Base-by-base conservation (phyloP, 2,329 filamentous ascomycete species). In the Dactylonectria macrodidyma region DNA sequence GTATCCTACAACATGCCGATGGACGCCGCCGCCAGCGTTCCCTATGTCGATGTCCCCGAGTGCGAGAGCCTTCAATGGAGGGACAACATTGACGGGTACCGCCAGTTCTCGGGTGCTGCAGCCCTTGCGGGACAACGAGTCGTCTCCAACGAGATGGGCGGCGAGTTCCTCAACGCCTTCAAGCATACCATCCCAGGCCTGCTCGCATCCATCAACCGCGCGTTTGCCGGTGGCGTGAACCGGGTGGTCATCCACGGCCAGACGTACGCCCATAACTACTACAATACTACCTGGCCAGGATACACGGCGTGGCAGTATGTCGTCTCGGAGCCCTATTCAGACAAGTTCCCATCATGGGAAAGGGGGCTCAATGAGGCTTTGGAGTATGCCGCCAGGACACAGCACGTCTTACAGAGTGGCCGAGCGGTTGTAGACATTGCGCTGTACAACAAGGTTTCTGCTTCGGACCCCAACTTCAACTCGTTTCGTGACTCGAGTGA, bases 121-220 rank as follows among this genome's bases (percentile, higher is more conserved):
- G 12, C 52, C 7, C 52, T 66, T 2, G 38, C 59, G 1, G 51
- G 55, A 3, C 62, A 59, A 38, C 34, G 51, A 10, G 59, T 66
- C 30, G 54, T 66, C 38, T 62, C 59, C 8, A 66, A 62, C 19
- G 64, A 66, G 38, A 19, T 66, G 52, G 64, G 64, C 3, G 64
- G 59, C 11, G 46, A 47, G 7, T 1, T 10, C 4, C 5, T 44
- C 1, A 12, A 47, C 5, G 47, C 47, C 14, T 62, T 36, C 34
- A 36, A 36, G 22, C 54, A 62, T 9, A 22, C 54, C n/a, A 51
- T 62, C 11, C 46, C 51, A 2, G 34, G 10, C 2, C 30, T 66
- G 10, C 57, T 66, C 16, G 60, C 36, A 12, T 59, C 59, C 3
- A 26, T 52, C 3, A 67, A 63, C 16, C 48, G 59, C 6, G 65